phyloP scores from a whole-genome alignment of 805 yeast species.

The Schizosaccharomyces cryophilus region DNA sequence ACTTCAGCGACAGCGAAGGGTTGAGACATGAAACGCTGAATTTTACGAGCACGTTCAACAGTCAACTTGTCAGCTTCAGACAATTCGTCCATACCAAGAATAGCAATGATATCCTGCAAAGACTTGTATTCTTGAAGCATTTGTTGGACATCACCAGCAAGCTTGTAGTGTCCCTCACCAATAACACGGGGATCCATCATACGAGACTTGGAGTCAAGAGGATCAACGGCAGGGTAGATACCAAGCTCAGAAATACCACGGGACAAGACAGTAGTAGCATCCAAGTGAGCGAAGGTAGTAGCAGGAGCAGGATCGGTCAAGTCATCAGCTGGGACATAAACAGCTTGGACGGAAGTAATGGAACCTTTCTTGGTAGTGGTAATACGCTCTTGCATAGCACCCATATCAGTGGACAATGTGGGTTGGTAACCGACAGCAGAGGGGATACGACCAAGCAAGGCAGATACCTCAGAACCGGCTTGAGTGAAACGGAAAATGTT shows the following conservation, averaged over 20 bases:
- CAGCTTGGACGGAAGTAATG: conserved; percentile 99
- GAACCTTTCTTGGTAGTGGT: conserved; percentile 99
- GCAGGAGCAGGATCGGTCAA: conserved; percentile 99
- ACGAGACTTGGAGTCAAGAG: conserved; percentile 97
- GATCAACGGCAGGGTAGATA: conserved; percentile 99
- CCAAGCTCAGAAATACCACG: conserved; percentile 99
- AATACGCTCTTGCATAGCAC: conserved; percentile 98
- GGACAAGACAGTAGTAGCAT: conserved; percentile 98
- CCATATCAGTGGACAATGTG: conserved; percentile 99
- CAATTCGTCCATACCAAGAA: conserved; percentile 99
- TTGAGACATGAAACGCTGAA: conserved; percentile 98
- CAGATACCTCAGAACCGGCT: conserved; percentile 99
- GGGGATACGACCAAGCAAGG: conserved; percentile 98
- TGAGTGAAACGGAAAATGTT: conserved; percentile 99
- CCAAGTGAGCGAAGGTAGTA: conserved; percentile 98
- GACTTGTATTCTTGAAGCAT: conserved; percentile 99
- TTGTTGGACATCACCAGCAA: conserved; percentile 87
- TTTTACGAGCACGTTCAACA: conserved; percentile 99
- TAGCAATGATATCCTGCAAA: conserved; percentile 98
- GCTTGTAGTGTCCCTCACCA: conserved; percentile 95
- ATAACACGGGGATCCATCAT: conserved; percentile 90
- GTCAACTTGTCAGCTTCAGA: conserved; percentile 96
- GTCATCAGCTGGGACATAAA: conserved; percentile 99
- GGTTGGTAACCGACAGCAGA: conserved; percentile 99
- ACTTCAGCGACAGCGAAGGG: conserved; percentile 99